Evolutionary conservation across 2,329 filamentous ascomycete species (phyloP).

Genomic region (Colletotrichum sp.): DNA sequence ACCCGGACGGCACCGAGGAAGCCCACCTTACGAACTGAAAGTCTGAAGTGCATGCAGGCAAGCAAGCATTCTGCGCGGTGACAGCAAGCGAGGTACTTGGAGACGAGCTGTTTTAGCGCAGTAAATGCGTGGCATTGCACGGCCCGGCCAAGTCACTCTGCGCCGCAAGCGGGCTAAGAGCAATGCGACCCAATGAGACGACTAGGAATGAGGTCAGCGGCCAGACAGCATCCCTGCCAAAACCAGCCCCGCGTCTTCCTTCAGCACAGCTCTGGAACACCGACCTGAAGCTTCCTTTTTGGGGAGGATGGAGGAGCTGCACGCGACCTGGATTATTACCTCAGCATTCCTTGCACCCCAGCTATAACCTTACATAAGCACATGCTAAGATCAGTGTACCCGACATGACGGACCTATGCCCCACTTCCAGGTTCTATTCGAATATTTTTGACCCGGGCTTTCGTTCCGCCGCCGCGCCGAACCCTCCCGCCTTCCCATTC

Average conservation of each 20-base stretch:
- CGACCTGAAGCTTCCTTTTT: neutral
- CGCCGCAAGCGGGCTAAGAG: conserved; percentile 8
- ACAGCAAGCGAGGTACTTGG: neutral
- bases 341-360: neutral
- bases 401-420: neutral
- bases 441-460: neutral
- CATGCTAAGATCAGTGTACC: neutral
- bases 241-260: conserved; percentile 13
- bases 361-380: neutral
- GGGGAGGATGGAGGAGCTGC: neutral
- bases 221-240: neutral
- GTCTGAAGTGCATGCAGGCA: neutral
- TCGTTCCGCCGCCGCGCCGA: conserved; percentile 7
- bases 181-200: conserved; percentile 12
- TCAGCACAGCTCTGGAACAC: neutral
- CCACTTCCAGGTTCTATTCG: neutral
- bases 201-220: conserved; percentile 13
- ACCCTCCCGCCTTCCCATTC: neutral
- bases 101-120: neutral
- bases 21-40: neutral
- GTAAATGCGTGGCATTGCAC: neutral
- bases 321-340: neutral
- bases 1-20: neutral
- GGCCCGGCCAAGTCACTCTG: conserved; percentile 5
- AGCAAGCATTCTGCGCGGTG: neutral